Base-by-base conservation (phyloP, 768 basidiomycete species). In the Xerocomus potaroensis region DNA sequence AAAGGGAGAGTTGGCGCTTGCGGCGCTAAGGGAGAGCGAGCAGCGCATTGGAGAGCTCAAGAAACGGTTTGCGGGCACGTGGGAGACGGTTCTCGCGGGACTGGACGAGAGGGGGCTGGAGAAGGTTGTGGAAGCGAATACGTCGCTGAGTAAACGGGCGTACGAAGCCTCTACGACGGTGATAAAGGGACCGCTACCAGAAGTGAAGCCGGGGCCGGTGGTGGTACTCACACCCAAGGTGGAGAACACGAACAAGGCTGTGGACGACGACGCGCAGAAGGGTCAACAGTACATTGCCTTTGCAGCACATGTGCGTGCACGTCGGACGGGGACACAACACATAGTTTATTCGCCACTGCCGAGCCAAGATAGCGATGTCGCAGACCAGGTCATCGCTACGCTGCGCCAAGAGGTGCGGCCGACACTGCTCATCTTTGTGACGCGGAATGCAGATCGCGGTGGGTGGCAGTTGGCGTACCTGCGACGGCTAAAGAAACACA, bases 401-500 rank as follows among this genome's bases (percentile, higher is more conserved):
- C 34, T 37, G 21, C 36, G 36, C 5, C 11, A 36, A 1, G 54
- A n/a, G n/a, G n/a, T n/a, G n/a, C n/a, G n/a, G n/a, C n/a, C n/a
- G n/a, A n/a, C 31, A 5, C 36, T 51, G 24, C 46, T 67, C 4
- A 56, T 85, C 0, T 83, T 84, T 46, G 75, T 77, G 7, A 72
- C 80, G 34, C 73, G 81, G 6, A 83, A 82, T 48, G 83, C 76
- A 14, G 70, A 79, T 48, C 69, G 66, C 23, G 69, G 68, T 32
- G 32, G 41, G 10, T 85, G 83, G 82, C 83, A 83, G 62, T 45
- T 72, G 39, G 64, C 67, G 10, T 65, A 68, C 31, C 51, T 83
- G 44, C 58, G 38, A 49, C 54, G 29, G 51, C 72, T 32, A 35
- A 65, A 16, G 49, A 39, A 27, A 18, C 54, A 43, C 57, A 35